Conservation (phyloP, 1,284 basidiomycete genomes). For the Cystobasidium slooffiae region DNA sequence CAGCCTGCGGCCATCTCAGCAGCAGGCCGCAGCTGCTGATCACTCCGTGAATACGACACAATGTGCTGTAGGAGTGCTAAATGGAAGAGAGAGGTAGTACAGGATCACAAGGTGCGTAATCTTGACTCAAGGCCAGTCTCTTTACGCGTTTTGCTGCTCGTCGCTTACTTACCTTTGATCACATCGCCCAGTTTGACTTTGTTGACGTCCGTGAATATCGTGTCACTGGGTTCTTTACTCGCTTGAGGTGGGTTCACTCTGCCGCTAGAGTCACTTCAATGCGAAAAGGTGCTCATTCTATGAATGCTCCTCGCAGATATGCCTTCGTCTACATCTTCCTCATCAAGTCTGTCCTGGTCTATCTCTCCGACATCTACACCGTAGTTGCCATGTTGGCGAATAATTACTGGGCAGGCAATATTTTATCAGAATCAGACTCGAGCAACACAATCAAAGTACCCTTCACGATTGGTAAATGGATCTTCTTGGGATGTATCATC, state of each 20-base stretch:
- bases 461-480: conserved; percentile 88
- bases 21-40: conserved; percentile 19
- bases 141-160: conserved; percentile 5
- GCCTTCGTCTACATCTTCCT: conserved; percentile 87
- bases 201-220: conserved; percentile 91
- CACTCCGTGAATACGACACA: neutral
- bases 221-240: conserved; percentile 81
- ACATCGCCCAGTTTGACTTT: conserved; percentile 82
- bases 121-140: neutral
- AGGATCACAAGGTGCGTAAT: conserved; percentile 87
- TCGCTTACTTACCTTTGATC: neutral
- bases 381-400: conserved; percentile 96
- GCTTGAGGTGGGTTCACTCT: conserved; percentile 70
- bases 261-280: neutral
- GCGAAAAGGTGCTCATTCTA: neutral
- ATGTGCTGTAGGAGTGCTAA: conserved; percentile 73
- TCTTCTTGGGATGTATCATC: conserved; percentile 97
- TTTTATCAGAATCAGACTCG: conserved; percentile 69
- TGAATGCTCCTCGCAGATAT: conserved; percentile 67
- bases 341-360: conserved; percentile 93
- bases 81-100: conserved; percentile 92
- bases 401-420: conserved; percentile 83
- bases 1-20: neutral
- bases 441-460: conserved; percentile 78
- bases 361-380: conserved; percentile 96